A percentile compares a stretch with the other conserved stretches of the same genome.
Evolutionary conservation across 140 eudicot genomes (phyloP).

Genomic region (Cichorium intybus): DNA sequence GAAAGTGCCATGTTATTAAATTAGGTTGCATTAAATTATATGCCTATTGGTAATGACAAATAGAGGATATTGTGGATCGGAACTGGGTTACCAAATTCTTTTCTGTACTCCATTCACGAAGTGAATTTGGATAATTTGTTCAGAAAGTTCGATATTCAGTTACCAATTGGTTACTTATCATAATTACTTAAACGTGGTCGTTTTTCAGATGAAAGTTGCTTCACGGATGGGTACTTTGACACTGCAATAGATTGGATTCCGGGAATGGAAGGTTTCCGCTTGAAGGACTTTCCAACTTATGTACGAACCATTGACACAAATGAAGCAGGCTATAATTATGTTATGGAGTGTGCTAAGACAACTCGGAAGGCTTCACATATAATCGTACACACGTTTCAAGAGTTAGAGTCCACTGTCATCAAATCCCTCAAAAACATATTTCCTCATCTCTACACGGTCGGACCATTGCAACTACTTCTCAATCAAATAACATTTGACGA

Average conservation of each 20-base stretch:
- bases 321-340: background rate
- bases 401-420: conserved; percentile 7
- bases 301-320: background rate
- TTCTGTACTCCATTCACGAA: background rate
- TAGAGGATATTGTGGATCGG: too few relatives aligned
- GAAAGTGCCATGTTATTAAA: too few relatives aligned
- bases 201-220: conserved; percentile 19
- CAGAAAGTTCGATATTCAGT: too few relatives aligned
- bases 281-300: conserved; percentile 9
- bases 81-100: too few relatives aligned
- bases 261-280: conserved; percentile 11
- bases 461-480: conserved; percentile 13
- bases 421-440: conserved; percentile 5
- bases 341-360: background rate
- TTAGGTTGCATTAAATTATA: too few relatives aligned
- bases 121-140: background rate
- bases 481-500: background rate
- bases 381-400: conserved; percentile 8
- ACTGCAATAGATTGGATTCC: conserved; percentile 28
- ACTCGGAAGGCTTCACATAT: conserved; percentile 3
- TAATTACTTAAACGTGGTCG: background rate
- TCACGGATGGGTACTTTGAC: conserved; percentile 12
- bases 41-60: too few relatives aligned
- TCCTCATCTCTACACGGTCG: conserved; percentile 12
- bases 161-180: too few relatives aligned